phyloP scores from a whole-genome alignment of 2,329 filamentous ascomycete species.

The Reticulascus tulasneorum region DNA sequence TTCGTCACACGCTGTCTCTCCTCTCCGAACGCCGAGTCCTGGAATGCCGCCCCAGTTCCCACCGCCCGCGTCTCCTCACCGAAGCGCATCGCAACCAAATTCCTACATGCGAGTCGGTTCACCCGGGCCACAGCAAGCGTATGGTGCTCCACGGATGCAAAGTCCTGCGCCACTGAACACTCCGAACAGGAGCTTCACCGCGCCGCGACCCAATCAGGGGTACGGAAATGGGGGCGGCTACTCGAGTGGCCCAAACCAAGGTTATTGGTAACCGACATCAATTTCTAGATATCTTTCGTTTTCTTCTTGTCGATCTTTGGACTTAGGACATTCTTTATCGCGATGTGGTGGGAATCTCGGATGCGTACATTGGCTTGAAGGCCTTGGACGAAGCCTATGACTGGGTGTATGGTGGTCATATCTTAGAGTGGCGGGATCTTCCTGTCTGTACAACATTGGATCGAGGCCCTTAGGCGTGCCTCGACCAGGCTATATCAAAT shows the following conservation, averaged over 20 bases:
- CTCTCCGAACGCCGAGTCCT: constrained; percentile 11
- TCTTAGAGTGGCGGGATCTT: too few species aligned
- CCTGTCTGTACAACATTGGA: too few species aligned
- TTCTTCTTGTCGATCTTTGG: too few species aligned
- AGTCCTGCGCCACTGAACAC: constrained; percentile 14
- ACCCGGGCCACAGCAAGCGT: constrained; percentile 3
- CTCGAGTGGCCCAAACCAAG: constrained; percentile 9
- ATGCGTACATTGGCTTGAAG: too few species aligned
- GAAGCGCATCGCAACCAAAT: constrained; percentile 10
- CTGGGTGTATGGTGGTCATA: too few species aligned
- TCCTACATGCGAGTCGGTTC: constrained; percentile 11
- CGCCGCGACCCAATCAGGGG: constrained; percentile 5
- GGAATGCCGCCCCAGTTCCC: constrained; percentile 12
- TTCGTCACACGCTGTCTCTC: constrained; percentile 2
- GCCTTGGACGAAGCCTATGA: too few species aligned
- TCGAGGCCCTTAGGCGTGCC: too few species aligned
- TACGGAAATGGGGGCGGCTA: constrained; percentile 5
- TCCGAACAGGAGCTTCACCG: constrained; percentile 5
- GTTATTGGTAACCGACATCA: too few species aligned
- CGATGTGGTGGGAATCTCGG: too few species aligned
- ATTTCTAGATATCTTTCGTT: too few species aligned
- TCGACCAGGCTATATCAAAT: too few species aligned
- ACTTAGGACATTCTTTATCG: too few species aligned
- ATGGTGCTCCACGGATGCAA: constrained; percentile 2
- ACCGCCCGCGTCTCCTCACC: constrained; percentile 10